phyloP scores from a whole-genome alignment of 2,329 filamentous ascomycete genomes.

The Rhynchosporium secalis region DNA sequence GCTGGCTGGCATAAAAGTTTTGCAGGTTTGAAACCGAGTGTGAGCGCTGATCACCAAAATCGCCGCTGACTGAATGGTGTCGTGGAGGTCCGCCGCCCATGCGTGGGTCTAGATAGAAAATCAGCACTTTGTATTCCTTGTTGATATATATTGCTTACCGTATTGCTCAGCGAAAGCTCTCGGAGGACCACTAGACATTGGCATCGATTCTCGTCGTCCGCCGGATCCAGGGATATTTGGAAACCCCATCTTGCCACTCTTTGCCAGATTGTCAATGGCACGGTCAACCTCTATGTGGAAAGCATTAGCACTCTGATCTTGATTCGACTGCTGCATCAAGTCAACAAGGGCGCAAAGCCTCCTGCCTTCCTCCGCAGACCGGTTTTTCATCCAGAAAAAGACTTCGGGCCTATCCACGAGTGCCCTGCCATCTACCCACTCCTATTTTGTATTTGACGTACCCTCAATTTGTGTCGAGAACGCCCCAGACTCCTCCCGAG shows the following conservation, averaged over 20 bases:
- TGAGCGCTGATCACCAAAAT: constrained; percentile 72
- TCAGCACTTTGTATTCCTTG: constrained; percentile 23
- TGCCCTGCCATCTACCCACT: constrained; percentile 2
- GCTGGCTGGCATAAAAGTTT: constrained; percentile 91
- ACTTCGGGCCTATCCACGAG: constrained; percentile 15
- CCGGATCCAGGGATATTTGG: constrained; percentile 49
- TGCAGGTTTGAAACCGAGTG: constrained; percentile 79
- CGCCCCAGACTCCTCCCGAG: constrained; percentile 72
- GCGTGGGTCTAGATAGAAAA: constrained; percentile 62
- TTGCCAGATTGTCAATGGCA: constrained; percentile 91
- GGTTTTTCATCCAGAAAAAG: constrained; percentile 17
- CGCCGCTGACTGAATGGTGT: constrained; percentile 75
- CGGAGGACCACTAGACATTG: constrained; percentile 57
- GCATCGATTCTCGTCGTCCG: constrained; percentile 77
- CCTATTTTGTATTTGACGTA: constrained; percentile 51
- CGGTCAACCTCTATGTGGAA: constrained; percentile 79
- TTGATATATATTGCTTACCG: constrained; percentile 50
- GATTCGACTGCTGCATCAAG: constrained; percentile 4
- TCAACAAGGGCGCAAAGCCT: constrained; percentile 1
- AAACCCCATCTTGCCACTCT: constrained; percentile 88
- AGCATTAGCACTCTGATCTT: constrained; percentile 25
- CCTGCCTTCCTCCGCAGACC: neutral
- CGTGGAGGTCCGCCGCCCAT: constrained; percentile 64
- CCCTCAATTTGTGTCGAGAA: constrained; percentile 89
- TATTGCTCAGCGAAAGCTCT: constrained; percentile 56